Conservation (phyloP, 2,329 filamentous ascomycete genomes). For the Exophiala sideris region DNA sequence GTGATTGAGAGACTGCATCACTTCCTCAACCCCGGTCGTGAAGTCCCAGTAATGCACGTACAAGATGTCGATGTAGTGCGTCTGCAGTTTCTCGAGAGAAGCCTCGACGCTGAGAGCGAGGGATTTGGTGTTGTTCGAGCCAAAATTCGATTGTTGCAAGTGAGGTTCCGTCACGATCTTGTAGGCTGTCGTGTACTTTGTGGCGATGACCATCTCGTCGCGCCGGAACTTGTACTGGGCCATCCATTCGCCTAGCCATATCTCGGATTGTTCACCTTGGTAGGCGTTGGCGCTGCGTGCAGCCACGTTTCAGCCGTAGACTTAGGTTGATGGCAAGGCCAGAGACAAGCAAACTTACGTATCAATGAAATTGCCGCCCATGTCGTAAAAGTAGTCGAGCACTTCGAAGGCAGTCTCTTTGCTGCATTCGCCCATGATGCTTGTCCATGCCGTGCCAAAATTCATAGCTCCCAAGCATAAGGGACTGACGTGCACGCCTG, state of each 20-base stretch:
- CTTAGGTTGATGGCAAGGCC: background rate
- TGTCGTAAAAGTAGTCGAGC: conserved; percentile 46
- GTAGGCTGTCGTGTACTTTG: conserved; percentile 49
- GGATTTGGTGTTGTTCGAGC: conserved; percentile 38
- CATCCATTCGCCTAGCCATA: conserved; percentile 53
- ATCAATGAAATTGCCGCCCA: conserved; percentile 54
- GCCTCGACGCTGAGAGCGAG: conserved; percentile 32
- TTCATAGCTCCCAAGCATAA: conserved; percentile 56
- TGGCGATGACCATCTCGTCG: conserved; percentile 54
- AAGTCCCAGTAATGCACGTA: conserved; percentile 57
- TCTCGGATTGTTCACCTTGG: conserved; percentile 46
- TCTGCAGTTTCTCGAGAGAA: conserved; percentile 35
- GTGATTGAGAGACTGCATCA: conserved; percentile 66
- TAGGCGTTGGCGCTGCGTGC: conserved; percentile 37
- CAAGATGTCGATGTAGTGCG: conserved; percentile 37
- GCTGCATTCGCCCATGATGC: conserved; percentile 34
- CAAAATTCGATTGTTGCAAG: conserved; percentile 40
- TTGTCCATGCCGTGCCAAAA: conserved; percentile 50
- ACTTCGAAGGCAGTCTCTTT: conserved; percentile 47
- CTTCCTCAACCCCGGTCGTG: conserved; percentile 60
- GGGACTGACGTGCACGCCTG: conserved; percentile 52
- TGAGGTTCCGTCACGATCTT: conserved; percentile 20
- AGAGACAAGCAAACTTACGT: conserved; percentile 31
- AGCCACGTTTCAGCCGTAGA: too few relatives aligned
- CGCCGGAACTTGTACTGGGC: conserved; percentile 37